Conservation (phyloP, 129 eudicot species). For the Smallanthus sonchifolius region DNA sequence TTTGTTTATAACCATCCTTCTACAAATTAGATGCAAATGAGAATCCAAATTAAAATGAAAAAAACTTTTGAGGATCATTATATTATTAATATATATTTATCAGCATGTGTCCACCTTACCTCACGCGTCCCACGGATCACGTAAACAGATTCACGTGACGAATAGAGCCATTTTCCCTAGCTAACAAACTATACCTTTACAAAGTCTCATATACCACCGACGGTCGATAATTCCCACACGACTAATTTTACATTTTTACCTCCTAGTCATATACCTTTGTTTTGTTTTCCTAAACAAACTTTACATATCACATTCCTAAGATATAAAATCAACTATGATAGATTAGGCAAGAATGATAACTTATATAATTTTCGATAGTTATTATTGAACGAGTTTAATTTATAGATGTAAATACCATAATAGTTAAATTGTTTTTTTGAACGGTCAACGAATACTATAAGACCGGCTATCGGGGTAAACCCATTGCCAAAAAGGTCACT, state of each 20-base stretch:
- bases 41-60: neutral
- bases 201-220: slow-evolving; percentile 6
- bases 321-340: no score
- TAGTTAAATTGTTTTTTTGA: no score
- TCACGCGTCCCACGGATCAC: slow-evolving; percentile 21
- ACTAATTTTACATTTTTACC: neutral
- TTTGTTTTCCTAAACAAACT: no score
- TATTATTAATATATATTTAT: neutral
- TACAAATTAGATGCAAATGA: neutral
- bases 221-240: neutral
- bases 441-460: no score
- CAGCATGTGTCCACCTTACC: slow-evolving; percentile 10
- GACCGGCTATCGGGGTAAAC: no score
- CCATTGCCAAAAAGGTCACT: no score
- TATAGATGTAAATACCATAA: no score
- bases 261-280: neutral
- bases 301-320: no score
- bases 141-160: slow-evolving; percentile 18
- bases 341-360: no score
- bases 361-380: no score
- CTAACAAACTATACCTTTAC: slow-evolving; percentile 5
- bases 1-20: no score
- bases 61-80: neutral
- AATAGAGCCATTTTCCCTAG: neutral
- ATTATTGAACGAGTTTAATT: no score